Conservation (phyloP, 176 grass and related monocot species). For the Echinochloa phyllopogon region DNA sequence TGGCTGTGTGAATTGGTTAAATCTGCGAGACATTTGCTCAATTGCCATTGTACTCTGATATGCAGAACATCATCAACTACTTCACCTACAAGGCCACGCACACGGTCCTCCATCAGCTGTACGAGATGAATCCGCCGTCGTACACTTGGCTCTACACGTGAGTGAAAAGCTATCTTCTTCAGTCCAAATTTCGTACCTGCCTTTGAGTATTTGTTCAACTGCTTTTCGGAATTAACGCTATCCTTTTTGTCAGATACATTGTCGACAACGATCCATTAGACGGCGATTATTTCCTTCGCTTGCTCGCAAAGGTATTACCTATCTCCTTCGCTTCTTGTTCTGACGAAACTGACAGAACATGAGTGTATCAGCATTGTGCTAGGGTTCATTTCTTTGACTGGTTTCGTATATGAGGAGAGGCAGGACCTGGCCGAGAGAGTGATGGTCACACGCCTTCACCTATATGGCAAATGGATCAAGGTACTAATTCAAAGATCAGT, state of each 20-base stretch:
- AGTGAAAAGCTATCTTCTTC: not conserved
- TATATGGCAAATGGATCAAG: conserved; percentile 94
- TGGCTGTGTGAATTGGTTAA: not conserved
- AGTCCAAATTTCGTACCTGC: not conserved
- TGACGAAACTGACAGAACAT: not conserved
- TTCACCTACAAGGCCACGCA: conserved; percentile 95
- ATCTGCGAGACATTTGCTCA: not conserved
- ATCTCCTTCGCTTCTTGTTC: not conserved
- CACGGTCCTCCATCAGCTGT: conserved; percentile 90
- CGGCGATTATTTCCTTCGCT: conserved; percentile 69
- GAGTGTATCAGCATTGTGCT: not conserved
- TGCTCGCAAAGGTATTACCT: conserved; percentile 66
- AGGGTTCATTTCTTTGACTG: conserved; percentile 8
- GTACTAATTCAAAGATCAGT: conserved; percentile 29
- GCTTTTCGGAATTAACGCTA: not conserved
- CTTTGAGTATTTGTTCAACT: not conserved
- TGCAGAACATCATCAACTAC: conserved; percentile 88
- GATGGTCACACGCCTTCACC: conserved; percentile 91
- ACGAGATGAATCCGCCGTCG: conserved; percentile 91
- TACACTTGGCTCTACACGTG: conserved; percentile 90
- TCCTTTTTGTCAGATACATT: conserved; percentile 61
- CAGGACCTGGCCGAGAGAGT: conserved; percentile 90
- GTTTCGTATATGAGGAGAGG: conserved; percentile 48
- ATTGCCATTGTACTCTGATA: not conserved
- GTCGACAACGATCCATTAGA: conserved; percentile 56